Evolutionary conservation across 139 green algal genomes (phyloP), one percentile per base, ranked within the genome.

Genomic region (Chlamydomonas asymmetrica): DNA sequence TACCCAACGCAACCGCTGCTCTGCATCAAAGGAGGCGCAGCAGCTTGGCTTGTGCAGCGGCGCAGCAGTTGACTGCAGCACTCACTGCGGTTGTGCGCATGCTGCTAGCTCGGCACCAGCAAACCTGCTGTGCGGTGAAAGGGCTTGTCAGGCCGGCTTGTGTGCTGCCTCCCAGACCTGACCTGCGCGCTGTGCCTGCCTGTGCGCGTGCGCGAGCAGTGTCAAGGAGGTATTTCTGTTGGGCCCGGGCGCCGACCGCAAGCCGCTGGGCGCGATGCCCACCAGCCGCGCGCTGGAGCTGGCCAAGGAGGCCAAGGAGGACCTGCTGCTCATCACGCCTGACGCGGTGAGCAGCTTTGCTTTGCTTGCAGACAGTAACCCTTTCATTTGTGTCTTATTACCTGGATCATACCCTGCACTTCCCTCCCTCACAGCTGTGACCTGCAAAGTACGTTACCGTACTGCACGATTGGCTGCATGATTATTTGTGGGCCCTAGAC

Each of bases 261-360:
- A 8, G 40, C 70, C 70, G 31, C 70, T 76, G 70, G 70, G 70
- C 7, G 25, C 29, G 31, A 76, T 76, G 70, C 57, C 70, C n/a
- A 76, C 70, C 40, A 68, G 40, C 57, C 39, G 70, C 6, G 70
- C 70, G 61, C 70, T 68, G 70, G 56, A 65, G 56, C 7, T 52
- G 61, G n/a, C 5, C 34, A 13, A 35, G 7, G 25, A 4, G 54
- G 54, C 45, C 45, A 10, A 66, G 16, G 57, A 81, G 50, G 81
- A 86, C 40, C 52, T 86, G 37, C 31, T 82, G 25, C 66, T 86
- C 22, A 70, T 86, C 40, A 86, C 83, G 52, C 57, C 71, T 25
- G 76, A 86, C 31, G 39, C 72, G 54, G 32, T n/a, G 4, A n/a
- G n/a, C n/a, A n/a, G n/a, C n/a, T n/a, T n/a, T n/a, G n/a, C n/a